Evolutionary conservation across 202 grass and related monocot genomes (phyloP).

Genomic region (Sporobolus alterniflorus): DNA sequence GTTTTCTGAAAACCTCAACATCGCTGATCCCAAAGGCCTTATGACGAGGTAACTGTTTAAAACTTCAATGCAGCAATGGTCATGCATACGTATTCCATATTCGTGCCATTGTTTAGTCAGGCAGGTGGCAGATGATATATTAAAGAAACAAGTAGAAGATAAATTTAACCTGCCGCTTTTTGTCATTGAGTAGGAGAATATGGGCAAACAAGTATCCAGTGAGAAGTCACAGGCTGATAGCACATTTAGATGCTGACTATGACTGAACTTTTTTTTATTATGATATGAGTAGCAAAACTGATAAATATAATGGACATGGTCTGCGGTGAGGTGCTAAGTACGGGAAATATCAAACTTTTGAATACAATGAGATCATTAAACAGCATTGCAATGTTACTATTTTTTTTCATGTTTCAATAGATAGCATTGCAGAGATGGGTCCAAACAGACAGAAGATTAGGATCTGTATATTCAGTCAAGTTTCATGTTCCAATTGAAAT

Average conservation of each 20-base stretch:
- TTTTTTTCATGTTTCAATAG: not conserved
- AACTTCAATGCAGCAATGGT: constrained; percentile 14
- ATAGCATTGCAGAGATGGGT: not conserved
- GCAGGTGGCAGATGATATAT: constrained; percentile 23
- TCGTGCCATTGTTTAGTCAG: constrained; percentile 28
- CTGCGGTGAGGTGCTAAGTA: not conserved
- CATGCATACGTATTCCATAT: constrained; percentile 13
- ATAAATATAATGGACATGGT: not conserved
- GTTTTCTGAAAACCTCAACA: constrained; percentile 6
- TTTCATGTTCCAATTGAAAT: constrained; percentile 18
- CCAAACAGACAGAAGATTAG: constrained; percentile 9
- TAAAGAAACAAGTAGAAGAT: constrained; percentile 11
- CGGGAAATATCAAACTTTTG: not conserved
- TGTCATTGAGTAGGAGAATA: not conserved
- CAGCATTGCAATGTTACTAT: not conserved
- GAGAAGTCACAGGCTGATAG: constrained; percentile 1
- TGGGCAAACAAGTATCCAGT: constrained; percentile 9
- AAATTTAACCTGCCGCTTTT: not conserved
- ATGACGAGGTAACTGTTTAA: constrained; percentile 24
- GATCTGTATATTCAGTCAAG: constrained; percentile 25
- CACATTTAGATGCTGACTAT: constrained; percentile 16
- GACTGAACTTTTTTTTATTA: not conserved
- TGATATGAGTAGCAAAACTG: not conserved
- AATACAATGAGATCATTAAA: not conserved
- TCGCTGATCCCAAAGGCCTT: constrained; percentile 23